Conservation (phyloP, 2,329 filamentous ascomycete genomes). For the Chrysoporthe deuterocubensis region DNA sequence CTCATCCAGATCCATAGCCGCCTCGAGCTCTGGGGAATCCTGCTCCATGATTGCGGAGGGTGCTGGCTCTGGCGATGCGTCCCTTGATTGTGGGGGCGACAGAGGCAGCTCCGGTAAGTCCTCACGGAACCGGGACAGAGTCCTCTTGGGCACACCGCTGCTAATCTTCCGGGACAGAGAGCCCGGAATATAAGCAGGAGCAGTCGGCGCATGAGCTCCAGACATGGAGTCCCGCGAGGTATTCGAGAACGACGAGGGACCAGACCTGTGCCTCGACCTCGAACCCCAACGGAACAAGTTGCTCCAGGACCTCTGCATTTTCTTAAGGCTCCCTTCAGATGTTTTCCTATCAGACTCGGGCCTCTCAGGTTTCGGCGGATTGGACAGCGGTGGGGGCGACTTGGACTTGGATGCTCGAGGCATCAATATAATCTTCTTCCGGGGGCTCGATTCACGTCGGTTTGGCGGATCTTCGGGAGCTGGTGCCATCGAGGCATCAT, state of each 20-base stretch:
- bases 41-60: slow-evolving; percentile 35
- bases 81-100: slow-evolving; percentile 81
- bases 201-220: slow-evolving; percentile 44
- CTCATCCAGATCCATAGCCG: slow-evolving; percentile 28
- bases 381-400: slow-evolving; percentile 49
- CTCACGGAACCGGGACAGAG: slow-evolving; percentile 89
- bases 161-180: slow-evolving; percentile 41
- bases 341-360: slow-evolving; percentile 56
- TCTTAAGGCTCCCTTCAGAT: slow-evolving; percentile 56
- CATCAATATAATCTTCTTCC: slow-evolving; percentile 45
- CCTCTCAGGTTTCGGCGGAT: slow-evolving; percentile 50
- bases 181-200: slow-evolving; percentile 36
- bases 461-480: slow-evolving; percentile 28
- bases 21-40: slow-evolving; percentile 30
- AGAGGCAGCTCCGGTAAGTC: slow-evolving; percentile 85
- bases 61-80: slow-evolving; percentile 73
- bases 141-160: slow-evolving; percentile 68
- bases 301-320: slow-evolving; percentile 59
- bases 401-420: slow-evolving; percentile 54
- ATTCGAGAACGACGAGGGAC: slow-evolving; percentile 84
- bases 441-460: slow-evolving; percentile 39
- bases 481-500: slow-evolving; percentile 31
- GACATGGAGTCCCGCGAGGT: slow-evolving; percentile 86
- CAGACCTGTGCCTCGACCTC: slow-evolving; percentile 60
- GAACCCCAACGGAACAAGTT: slow-evolving; percentile 75